Conservation (phyloP, 345 rosid species). For the Clausena lansium region DNA sequence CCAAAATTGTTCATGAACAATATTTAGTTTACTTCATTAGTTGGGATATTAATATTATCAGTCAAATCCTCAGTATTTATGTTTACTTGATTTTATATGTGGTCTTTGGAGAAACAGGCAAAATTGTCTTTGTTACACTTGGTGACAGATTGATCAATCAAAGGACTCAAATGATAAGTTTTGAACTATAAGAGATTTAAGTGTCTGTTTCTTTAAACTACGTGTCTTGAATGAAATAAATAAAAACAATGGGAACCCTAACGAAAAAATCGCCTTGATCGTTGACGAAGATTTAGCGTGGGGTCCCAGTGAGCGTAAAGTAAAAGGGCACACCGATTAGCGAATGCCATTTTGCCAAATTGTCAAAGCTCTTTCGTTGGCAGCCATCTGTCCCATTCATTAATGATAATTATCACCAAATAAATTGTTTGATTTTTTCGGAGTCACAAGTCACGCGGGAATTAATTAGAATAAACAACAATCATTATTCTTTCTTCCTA, state of each 20-base stretch:
- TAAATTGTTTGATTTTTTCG: neutral
- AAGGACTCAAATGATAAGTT: neutral
- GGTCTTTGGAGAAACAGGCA: neutral
- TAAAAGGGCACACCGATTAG: too few species aligned
- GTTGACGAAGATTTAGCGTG: neutral
- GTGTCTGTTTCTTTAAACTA: neutral
- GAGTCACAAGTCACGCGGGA: neutral
- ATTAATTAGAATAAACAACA: neutral
- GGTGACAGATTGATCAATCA: neutral
- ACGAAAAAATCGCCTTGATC: neutral
- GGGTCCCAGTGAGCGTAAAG: neutral
- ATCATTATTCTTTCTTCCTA: neutral
- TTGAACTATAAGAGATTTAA: neutral
- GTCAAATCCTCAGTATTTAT: neutral
- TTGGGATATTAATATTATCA: neutral
- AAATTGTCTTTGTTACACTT: neutral
- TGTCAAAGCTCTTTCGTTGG: neutral
- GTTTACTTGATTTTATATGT: neutral
- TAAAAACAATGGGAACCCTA: neutral
- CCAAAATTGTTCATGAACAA: too few species aligned
- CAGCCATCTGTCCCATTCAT: constrained; percentile 4
- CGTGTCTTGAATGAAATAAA: neutral
- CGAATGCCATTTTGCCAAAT: neutral
- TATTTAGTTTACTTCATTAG: too few species aligned
- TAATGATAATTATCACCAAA: neutral